Conservation (phyloP, 1,139 yeast genomes). For the Debaryomyces psychrophilus region DNA sequence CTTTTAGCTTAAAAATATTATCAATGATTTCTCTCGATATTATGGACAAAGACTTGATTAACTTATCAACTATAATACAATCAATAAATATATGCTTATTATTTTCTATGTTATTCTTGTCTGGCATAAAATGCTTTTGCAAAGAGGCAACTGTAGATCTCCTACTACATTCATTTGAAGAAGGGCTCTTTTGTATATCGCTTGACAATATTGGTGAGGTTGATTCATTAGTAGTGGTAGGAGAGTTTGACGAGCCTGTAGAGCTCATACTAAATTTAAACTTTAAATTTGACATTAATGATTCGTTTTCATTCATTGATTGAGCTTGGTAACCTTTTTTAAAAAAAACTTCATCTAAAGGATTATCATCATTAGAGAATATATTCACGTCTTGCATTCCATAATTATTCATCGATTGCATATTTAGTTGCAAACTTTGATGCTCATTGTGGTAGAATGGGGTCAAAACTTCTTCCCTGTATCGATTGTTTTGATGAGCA, state of each 20-base stretch:
- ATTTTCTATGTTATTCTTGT: constrained; percentile 26
- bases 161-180: constrained; percentile 12
- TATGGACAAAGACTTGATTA: constrained; percentile 22
- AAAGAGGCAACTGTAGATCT: constrained; percentile 9
- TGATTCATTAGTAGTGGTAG: constrained; percentile 41
- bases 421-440: background rate
- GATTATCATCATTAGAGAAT: constrained; percentile 42
- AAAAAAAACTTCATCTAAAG: constrained; percentile 43
- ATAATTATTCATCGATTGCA: constrained; percentile 12
- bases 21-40: constrained; percentile 23
- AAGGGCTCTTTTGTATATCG: constrained; percentile 19
- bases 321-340: constrained; percentile 16
- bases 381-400: constrained; percentile 38
- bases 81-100: constrained; percentile 37
- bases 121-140: background rate
- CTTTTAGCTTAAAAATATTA: constrained; percentile 20
- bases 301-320: constrained; percentile 1
- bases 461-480: constrained; percentile 21
- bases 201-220: constrained; percentile 27
- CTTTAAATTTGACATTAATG: constrained; percentile 12
- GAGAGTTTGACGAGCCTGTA: constrained; percentile 37
- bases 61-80: constrained; percentile 22
- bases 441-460: constrained; percentile 22
- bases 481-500: background rate
- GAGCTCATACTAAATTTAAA: constrained; percentile 22